These are phyloP conservation scores for Yarrowia divulgata DNA, from an alignment of 805 yeast genomes.

Conservation along the genomic window DNA sequence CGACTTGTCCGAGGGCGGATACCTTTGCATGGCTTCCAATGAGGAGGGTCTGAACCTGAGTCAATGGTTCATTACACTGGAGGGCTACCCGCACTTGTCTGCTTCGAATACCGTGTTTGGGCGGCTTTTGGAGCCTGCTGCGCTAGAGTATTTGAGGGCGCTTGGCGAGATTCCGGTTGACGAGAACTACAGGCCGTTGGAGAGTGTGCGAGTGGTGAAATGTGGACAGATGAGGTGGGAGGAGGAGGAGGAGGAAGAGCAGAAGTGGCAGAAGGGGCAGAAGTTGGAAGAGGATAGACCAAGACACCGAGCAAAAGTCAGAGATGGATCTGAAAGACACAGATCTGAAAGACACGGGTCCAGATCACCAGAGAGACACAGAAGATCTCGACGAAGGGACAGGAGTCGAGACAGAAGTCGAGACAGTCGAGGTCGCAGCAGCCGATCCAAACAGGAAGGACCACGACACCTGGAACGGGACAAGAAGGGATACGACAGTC, in stretches of 20 bases:
- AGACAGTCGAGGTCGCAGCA: no score
- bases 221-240: conserved; percentile 21
- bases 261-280: not conserved
- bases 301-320: not conserved
- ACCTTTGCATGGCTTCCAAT: conserved; percentile 20
- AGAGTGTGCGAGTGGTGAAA: conserved; percentile 10
- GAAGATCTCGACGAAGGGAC: not conserved
- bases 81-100: conserved; percentile 3
- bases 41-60: not conserved
- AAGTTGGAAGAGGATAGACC: not conserved
- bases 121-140: conserved; percentile 5
- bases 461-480: not conserved
- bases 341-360: not conserved
- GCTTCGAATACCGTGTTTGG: conserved; percentile 14
- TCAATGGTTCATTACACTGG: conserved; percentile 26
- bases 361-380: not conserved
- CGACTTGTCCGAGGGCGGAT: conserved; percentile 8
- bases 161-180: conserved; percentile 7
- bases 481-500: not conserved
- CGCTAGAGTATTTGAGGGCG: not conserved
- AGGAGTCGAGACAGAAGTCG: no score
- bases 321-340: no score
- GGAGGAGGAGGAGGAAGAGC: not conserved
- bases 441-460: no score
- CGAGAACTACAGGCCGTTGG: conserved; percentile 15